Evolutionary conservation across 371 early-diverging fungal species (phyloP).

Genomic region (Amoeboaphelidium occidentale): DNA sequence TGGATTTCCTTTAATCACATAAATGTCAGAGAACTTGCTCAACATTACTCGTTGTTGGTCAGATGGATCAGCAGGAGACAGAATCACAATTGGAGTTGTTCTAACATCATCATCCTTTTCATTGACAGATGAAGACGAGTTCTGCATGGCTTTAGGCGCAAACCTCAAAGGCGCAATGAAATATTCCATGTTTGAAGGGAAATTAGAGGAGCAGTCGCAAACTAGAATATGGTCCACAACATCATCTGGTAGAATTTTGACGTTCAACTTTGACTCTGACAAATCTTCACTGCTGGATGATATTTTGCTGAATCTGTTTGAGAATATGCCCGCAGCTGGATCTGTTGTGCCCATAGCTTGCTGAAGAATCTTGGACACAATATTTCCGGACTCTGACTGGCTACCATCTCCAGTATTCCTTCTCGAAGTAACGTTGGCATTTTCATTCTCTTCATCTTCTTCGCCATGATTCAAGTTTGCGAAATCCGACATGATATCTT

Average conservation of each 20-base stretch:
- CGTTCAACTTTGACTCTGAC: neutral
- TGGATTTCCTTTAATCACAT: constrained; percentile 28
- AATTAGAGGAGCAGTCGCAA: constrained; percentile 11
- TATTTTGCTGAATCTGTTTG: neutral
- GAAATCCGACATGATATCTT: too few species aligned
- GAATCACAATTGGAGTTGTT: constrained; percentile 28
- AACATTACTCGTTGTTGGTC: constrained; percentile 14
- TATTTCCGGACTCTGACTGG: neutral
- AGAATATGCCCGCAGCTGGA: neutral
- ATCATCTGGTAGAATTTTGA: constrained; percentile 1
- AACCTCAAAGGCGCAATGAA: constrained; percentile 19
- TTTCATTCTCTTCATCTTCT: too few species aligned
- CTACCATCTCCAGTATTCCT: neutral
- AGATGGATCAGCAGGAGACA: constrained; percentile 18
- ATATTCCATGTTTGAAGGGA: constrained; percentile 19
- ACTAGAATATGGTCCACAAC: constrained; percentile 18
- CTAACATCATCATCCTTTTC: neutral
- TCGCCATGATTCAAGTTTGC: too few species aligned
- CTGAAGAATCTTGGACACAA: neutral
- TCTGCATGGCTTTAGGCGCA: constrained; percentile 6
- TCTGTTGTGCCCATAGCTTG: neutral
- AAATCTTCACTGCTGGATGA: neutral
- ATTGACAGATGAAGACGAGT: neutral
- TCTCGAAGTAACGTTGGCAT: neutral
- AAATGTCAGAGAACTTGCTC: constrained; percentile 19